Evolutionary conservation across 306 rosid species (phyloP).

Genomic region (Pyrus pyrifolia): DNA sequence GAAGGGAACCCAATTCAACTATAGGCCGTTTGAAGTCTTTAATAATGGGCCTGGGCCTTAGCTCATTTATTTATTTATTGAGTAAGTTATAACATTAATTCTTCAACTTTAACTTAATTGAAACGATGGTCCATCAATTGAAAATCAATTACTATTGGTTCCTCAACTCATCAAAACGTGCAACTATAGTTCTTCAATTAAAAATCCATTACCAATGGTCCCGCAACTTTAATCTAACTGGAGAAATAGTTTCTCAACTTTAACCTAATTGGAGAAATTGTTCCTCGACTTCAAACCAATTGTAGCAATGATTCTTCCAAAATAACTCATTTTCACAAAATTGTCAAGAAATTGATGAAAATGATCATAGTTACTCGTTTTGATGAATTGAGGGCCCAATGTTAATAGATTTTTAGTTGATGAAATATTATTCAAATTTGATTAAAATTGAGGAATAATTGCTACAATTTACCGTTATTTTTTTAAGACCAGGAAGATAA

Average conservation of each 20-base stretch:
- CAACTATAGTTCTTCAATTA: too few relatives aligned
- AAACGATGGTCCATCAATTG: fast-evolving
- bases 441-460: fast-evolving
- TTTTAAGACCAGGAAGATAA: background rate
- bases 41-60: background rate
- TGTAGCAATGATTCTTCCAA: too few relatives aligned
- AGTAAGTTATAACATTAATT: fast-evolving
- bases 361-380: too few relatives aligned
- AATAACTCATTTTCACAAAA: too few relatives aligned
- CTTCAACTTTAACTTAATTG: fast-evolving
- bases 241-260: too few relatives aligned
- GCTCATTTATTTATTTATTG: background rate
- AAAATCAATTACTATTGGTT: too few relatives aligned
- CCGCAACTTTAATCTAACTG: too few relatives aligned
- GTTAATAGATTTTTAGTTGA: too few relatives aligned
- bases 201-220: too few relatives aligned
- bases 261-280: too few relatives aligned
- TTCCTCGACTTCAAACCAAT: too few relatives aligned
- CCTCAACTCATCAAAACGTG: too few relatives aligned
- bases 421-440: fast-evolving
- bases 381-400: fast-evolving
- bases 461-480: background rate
- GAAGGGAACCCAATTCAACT: background rate
- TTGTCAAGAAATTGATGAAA: fast-evolving
- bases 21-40: background rate